Conservation (phyloP, 129 eudicot species). For the Dittrichia graveolens region DNA sequence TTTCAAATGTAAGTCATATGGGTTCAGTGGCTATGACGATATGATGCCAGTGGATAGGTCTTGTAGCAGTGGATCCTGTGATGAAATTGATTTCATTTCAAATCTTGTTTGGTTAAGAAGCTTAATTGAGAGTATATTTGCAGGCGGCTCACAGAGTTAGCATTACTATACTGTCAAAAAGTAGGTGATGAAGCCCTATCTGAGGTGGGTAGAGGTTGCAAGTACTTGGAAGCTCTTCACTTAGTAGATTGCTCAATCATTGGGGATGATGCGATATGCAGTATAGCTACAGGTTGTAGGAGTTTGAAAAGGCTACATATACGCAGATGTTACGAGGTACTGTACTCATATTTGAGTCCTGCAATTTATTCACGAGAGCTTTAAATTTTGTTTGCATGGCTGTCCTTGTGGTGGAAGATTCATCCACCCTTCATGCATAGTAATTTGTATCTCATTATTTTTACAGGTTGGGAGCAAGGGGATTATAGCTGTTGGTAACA, state of each 20-base stretch:
- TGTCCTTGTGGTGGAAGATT: no score
- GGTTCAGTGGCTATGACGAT: not conserved
- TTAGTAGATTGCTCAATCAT: constrained; percentile 85
- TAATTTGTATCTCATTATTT: constrained; percentile 3
- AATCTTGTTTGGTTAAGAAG: no score
- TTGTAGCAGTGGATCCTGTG: not conserved
- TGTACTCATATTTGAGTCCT: not conserved
- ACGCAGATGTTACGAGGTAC: constrained; percentile 90
- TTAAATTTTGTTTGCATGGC: not conserved
- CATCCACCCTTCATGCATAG: no score
- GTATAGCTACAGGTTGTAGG: constrained; percentile 79
- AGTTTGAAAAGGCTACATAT: constrained; percentile 79
- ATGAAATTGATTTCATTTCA: not conserved
- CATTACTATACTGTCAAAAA: constrained; percentile 82
- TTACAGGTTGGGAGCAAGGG: constrained; percentile 80
- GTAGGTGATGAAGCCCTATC: constrained; percentile 66
- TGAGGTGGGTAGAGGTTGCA: constrained; percentile 92
- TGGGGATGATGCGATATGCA: constrained; percentile 81
- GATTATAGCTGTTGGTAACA: constrained; percentile 79
- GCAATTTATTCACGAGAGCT: not conserved
- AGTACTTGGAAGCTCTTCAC: constrained; percentile 79
- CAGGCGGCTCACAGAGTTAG: constrained; percentile 84
- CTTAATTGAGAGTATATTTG: constrained; percentile 22
- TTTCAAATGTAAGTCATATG: not conserved
- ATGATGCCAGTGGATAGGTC: constrained; percentile 19